These are phyloP conservation scores for Elsinoe batatas DNA, from an alignment of 2,329 filamentous ascomycete genomes.

Conservation along the genomic window DNA sequence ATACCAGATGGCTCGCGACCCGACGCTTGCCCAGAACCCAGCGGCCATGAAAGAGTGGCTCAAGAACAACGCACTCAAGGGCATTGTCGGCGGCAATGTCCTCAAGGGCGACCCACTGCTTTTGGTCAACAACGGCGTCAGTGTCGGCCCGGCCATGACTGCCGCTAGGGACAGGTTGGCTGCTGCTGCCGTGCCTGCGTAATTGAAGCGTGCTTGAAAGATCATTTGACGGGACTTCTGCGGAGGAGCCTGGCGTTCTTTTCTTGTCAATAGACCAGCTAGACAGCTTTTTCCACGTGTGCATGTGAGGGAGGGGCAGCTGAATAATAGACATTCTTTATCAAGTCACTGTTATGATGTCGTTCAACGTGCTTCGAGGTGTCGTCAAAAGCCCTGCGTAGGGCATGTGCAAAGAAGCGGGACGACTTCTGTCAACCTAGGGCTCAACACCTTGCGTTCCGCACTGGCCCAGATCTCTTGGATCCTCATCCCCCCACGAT, in stretches of 20 bases:
- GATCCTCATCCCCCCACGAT: no score
- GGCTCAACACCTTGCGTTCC: no score
- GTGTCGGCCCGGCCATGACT: slow-evolving; percentile 3
- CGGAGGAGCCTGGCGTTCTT: not conserved
- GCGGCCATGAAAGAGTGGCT: slow-evolving; percentile 37
- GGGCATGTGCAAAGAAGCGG: no score
- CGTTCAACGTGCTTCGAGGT: not conserved
- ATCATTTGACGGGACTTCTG: not conserved
- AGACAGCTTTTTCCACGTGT: not conserved
- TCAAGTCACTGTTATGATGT: not conserved
- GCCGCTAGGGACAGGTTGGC: slow-evolving; percentile 5
- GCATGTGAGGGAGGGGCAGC: not conserved
- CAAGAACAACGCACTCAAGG: slow-evolving; percentile 24
- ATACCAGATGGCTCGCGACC: slow-evolving; percentile 38
- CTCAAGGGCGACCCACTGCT: slow-evolving; percentile 24
- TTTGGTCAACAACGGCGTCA: slow-evolving; percentile 32
- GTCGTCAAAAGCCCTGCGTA: not conserved
- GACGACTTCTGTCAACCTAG: no score
- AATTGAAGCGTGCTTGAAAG: not conserved
- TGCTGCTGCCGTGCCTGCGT: not conserved
- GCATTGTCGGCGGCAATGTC: slow-evolving; percentile 22
- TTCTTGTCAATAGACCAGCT: slow-evolving; percentile 8
- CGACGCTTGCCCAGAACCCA: slow-evolving; percentile 32
- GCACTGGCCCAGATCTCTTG: no score
- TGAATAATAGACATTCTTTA: not conserved